Base-by-base conservation (phyloP, 139 green algal genomes). In the Eudorina sp. region DNA sequence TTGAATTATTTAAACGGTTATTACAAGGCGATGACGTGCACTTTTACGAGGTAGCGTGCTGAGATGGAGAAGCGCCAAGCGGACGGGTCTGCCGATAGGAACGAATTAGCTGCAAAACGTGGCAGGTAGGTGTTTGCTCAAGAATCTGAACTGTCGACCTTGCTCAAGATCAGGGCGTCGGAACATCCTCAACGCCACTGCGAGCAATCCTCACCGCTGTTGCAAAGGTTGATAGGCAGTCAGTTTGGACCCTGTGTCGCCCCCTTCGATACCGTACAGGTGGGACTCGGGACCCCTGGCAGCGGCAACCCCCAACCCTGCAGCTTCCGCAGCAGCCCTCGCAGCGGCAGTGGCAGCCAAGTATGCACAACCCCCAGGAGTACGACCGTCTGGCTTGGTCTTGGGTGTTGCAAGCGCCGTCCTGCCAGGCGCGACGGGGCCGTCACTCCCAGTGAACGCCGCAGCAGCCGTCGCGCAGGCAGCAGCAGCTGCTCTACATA, bases 1-100 rank as follows among this genome's bases (percentile, higher is more conserved):
- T n/a, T n/a, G n/a, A n/a, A n/a, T n/a, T n/a, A n/a, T n/a, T n/a
- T n/a, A n/a, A n/a, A n/a, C n/a, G n/a, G n/a, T n/a, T n/a, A n/a
- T n/a, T n/a, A n/a, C n/a, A n/a, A n/a, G n/a, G n/a, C n/a, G n/a
- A n/a, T n/a, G n/a, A n/a, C n/a, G n/a, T n/a, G n/a, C n/a, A n/a
- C n/a, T n/a, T n/a, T n/a, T n/a, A n/a, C n/a, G n/a, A n/a, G n/a
- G n/a, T n/a, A n/a, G 51, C 16, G 51, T 58, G 31, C 34, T 46
- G 64, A n/a, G 34, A 85, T 85, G 79, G 79, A 85, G 19, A 85
- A 85, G 58, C 79, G 79, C 0, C 27, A 70, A 23, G 79, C 79
- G 41, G 79, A 85, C 0, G 40, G 41, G 1, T 11, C 21, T 11
- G 29, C 40, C 4, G 79, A 75, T 45, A 58, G 40, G 34, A 48